A percentile compares a stretch with the other conserved stretches of the same genome.
These are phyloP conservation scores for Mollisia scopiformis DNA, from an alignment of 2,329 filamentous ascomycete genomes.

Conservation along the genomic window DNA sequence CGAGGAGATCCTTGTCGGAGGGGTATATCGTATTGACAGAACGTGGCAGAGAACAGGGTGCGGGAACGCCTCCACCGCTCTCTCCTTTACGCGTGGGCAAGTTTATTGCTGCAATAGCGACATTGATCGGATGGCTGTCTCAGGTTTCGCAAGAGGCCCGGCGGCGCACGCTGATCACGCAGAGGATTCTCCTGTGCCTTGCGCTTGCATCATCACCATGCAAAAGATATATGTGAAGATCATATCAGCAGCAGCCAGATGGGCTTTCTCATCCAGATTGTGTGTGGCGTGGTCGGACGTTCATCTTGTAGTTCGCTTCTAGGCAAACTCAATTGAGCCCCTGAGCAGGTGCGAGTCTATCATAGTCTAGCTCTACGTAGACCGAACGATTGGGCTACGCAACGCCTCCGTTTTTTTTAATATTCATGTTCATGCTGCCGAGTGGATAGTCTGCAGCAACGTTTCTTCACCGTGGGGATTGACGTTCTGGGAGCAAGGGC, in stretches of 20 bases:
- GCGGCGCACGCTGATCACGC: not conserved
- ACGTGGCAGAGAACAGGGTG: slow-evolving; percentile 8
- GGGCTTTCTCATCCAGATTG: not conserved
- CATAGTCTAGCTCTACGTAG: not conserved
- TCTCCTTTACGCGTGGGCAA: slow-evolving; percentile 4
- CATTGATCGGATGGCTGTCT: not conserved
- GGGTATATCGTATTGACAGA: slow-evolving; percentile 1
- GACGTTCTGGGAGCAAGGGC: not conserved
- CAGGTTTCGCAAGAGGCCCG: not conserved
- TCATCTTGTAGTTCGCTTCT: no score
- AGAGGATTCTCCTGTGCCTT: not conserved
- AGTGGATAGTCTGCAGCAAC: not conserved
- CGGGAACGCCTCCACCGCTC: slow-evolving; percentile 10
- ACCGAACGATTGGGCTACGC: not conserved
- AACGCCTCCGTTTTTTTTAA: not conserved
- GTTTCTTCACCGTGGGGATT: not conserved
- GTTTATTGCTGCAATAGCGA: not conserved
- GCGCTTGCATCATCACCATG: not conserved
- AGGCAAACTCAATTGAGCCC: not conserved
- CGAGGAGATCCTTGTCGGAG: slow-evolving; percentile 4
- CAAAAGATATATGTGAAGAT: not conserved
- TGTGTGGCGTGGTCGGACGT: not conserved
- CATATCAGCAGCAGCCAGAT: not conserved
- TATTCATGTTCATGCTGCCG: not conserved
- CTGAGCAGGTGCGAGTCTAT: not conserved